Conservation (phyloP, 2,329 filamentous ascomycete genomes). For the Fusarium newnesense region DNA sequence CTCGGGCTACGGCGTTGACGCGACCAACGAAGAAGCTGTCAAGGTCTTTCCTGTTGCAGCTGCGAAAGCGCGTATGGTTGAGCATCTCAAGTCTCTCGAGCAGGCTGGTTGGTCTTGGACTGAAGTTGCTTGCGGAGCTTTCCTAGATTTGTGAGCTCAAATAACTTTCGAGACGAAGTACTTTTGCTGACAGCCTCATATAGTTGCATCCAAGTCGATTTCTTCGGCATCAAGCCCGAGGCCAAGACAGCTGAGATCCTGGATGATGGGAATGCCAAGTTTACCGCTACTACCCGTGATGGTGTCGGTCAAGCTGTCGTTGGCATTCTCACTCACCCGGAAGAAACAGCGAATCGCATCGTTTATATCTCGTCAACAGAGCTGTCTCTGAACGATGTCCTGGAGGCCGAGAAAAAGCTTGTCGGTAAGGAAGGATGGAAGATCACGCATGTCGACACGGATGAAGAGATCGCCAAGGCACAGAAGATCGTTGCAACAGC, state of each 20-base stretch:
- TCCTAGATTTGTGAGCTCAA: background rate
- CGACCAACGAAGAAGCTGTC: background rate
- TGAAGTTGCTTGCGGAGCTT: background rate
- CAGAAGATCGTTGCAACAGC: background rate
- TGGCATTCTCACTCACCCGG: background rate
- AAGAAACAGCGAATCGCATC: background rate
- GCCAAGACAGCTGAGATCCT: background rate
- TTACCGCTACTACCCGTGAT: background rate
- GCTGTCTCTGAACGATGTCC: background rate
- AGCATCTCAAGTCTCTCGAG: background rate
- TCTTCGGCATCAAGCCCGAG: background rate
- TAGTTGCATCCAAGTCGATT: background rate
- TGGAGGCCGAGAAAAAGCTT: background rate
- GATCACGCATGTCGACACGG: background rate
- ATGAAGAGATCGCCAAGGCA: background rate
- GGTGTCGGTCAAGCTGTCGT: background rate
- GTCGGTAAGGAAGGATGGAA: background rate
- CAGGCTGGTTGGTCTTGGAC: background rate
- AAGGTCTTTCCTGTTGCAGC: background rate
- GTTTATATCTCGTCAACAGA: background rate
- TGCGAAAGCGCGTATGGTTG: background rate
- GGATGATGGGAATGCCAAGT: background rate
- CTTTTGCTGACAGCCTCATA: background rate
- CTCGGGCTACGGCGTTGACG: background rate
- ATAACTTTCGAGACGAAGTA: rapidly evolving